phyloP scores from a whole-genome alignment of 345 rosid genomes.

The Lumnitzera racemosa region DNA sequence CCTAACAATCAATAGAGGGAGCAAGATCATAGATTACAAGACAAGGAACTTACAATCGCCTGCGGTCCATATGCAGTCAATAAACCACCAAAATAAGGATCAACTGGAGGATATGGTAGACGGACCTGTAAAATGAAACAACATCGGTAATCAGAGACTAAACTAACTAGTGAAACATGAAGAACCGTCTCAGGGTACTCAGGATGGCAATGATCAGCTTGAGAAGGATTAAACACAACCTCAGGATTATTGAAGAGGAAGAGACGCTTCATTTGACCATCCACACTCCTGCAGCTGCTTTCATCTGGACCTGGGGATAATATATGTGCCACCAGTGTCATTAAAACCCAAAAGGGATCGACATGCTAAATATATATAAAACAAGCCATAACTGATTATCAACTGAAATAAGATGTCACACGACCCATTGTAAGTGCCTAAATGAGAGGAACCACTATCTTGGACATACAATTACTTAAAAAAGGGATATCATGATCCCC shows the following conservation, averaged over 20 bases:
- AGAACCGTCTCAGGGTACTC: constrained; percentile 17
- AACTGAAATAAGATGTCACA: too few species aligned
- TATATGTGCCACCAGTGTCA: not conserved
- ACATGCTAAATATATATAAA: too few species aligned
- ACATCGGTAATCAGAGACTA: not conserved
- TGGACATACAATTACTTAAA: too few species aligned
- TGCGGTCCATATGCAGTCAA: constrained; percentile 35
- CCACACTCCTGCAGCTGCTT: constrained; percentile 19
- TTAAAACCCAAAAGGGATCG: not conserved
- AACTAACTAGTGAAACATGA: not conserved
- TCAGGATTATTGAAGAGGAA: constrained; percentile 21
- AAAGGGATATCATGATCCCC: too few species aligned
- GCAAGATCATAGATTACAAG: not conserved
- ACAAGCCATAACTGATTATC: too few species aligned
- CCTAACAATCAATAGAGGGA: not conserved
- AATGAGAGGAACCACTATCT: too few species aligned
- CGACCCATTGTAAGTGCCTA: too few species aligned
- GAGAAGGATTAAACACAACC: constrained; percentile 13
- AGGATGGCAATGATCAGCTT: constrained; percentile 15
- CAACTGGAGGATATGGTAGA: constrained; percentile 16
- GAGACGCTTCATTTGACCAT: constrained; percentile 28
- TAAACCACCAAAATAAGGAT: constrained; percentile 27
- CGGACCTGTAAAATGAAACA: constrained; percentile 21
- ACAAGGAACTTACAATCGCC: constrained; percentile 29
- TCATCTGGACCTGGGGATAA: constrained; percentile 28